phyloP scores from a whole-genome alignment of 345 rosid species.

The Iberis pinnata region DNA sequence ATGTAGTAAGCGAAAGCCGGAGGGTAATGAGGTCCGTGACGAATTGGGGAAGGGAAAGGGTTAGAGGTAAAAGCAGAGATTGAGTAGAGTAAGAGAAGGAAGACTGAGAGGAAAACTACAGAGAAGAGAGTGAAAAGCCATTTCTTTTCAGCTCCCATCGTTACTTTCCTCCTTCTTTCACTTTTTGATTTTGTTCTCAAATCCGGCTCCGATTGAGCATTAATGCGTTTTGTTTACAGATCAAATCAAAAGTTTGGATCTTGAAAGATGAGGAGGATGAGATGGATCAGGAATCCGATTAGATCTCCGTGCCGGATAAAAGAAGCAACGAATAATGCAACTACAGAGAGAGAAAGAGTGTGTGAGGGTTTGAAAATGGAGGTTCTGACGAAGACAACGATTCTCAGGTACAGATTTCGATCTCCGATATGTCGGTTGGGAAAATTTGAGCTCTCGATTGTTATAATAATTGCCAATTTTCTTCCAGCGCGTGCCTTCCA shows the following conservation, averaged over 20 bases:
- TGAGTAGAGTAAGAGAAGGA: constrained; percentile 66
- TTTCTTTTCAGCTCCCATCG: constrained; percentile 92
- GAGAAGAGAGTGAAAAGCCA: constrained; percentile 87
- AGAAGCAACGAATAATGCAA: constrained; percentile 12
- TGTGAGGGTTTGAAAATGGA: constrained; percentile 23
- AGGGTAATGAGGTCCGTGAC: constrained; percentile 73
- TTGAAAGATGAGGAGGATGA: background rate
- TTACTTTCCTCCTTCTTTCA: background rate
- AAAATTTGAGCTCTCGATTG: background rate
- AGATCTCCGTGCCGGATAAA: constrained; percentile 23
- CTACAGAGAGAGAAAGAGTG: background rate
- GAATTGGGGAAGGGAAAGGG: constrained; percentile 58
- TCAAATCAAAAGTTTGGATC: constrained; percentile 13
- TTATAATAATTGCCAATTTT: background rate
- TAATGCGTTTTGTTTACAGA: constrained; percentile 1
- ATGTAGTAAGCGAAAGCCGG: constrained; percentile 91
- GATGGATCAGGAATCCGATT: constrained; percentile 17
- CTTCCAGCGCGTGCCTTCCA: background rate
- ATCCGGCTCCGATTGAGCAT: constrained; percentile 37
- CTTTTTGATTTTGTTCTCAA: constrained; percentile 2
- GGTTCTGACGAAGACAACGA: constrained; percentile 28
- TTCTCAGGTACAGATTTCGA: constrained; percentile 26
- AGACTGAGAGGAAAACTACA: constrained; percentile 56
- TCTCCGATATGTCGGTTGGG: constrained; percentile 21
- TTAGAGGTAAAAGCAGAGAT: constrained; percentile 66